Evolutionary conservation across 1,284 basidiomycete species (phyloP), one percentile per base, ranked within the genome.

Genomic region (Prillingera fragicola): DNA sequence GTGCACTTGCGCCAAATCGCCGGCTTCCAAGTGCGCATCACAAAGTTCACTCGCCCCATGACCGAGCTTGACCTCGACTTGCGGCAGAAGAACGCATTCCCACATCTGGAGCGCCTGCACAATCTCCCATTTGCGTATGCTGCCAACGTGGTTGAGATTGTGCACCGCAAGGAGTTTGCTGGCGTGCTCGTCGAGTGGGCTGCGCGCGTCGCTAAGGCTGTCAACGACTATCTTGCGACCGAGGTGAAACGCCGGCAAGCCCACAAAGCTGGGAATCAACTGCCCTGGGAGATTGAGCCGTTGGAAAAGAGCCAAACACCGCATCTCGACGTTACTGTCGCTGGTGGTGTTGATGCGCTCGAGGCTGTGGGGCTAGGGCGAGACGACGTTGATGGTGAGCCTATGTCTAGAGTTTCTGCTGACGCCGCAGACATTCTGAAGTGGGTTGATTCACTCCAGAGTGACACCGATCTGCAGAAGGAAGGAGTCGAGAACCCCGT

Each of bases 41-140:
- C 87, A 4, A 76, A 80, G 36, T 70, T 91, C 2, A 83, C 85
- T 5, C 70, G 77, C 1, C 72, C 75, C 2, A 72, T 92, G 33
- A 74, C 76, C 1, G 68, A 74, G 2, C 74, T 92, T 1, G 85
- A 90, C 60, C 79, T 87, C 54, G 81, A 80, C 56, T 79, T 89
- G 53, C 38, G 60, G 15, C 60, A 62, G 29, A 67, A 64, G 68
- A 87, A 83, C 34, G 86, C 85, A 39, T 97, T 97, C 68, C 79
- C 84, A 17, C 90, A 97, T 64, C 84, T 97, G 12, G 80, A 85
- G 42, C 78, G 92, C 12, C 73, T 97, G 28, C 89, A 95, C 61
- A 83, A 80, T 45, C 87, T 97, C 79, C 72, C 94, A 1, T 91
- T 89, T 62, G 89, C 88, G 0, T 98, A 98, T 67, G 87, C 88